Percentiles rank a stretch among this genome's conserved stretches.
Conservation (phyloP, 768 basidiomycete species). For the Lyophyllum atratum region DNA sequence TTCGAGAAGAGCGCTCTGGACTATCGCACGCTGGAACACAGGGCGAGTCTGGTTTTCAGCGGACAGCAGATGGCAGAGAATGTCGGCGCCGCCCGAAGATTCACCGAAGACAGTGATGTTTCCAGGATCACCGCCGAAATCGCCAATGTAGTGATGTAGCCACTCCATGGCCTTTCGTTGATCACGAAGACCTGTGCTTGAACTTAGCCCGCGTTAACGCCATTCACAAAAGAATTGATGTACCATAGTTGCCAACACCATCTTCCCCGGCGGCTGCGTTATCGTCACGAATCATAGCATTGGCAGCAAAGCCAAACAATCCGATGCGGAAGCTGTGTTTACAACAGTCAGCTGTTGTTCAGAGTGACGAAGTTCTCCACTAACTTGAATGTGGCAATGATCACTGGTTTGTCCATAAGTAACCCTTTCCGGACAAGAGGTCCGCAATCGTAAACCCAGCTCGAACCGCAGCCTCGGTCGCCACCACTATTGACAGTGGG, state of each 20-base stretch:
- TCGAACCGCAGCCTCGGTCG: constrained; percentile 71
- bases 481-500: constrained; percentile 52
- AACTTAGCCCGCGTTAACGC: constrained; percentile 8
- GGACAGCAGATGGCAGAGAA: constrained; percentile 66
- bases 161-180: constrained; percentile 67
- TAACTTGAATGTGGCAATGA: constrained; percentile 78
- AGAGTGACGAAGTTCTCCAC: constrained; percentile 24
- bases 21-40: constrained; percentile 71
- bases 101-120: constrained; percentile 56
- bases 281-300: constrained; percentile 64
- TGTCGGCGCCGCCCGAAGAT: constrained; percentile 57
- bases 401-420: constrained; percentile 59
- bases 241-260: constrained; percentile 80
- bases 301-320: constrained; percentile 75
- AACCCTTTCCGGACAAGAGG: constrained; percentile 71
- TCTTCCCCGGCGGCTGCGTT: constrained; percentile 64
- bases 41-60: constrained; percentile 57
- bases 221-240: constrained; percentile 18
- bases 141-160: constrained; percentile 57
- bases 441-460: constrained; percentile 79
- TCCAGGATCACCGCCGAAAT: constrained; percentile 69
- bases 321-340: constrained; percentile 79
- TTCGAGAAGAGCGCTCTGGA: constrained; percentile 73
- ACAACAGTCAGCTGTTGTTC: background rate
- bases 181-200: constrained; percentile 54